Evolutionary conservation across 345 rosid species (phyloP).

Genomic region (Noccaea caerulescens): DNA sequence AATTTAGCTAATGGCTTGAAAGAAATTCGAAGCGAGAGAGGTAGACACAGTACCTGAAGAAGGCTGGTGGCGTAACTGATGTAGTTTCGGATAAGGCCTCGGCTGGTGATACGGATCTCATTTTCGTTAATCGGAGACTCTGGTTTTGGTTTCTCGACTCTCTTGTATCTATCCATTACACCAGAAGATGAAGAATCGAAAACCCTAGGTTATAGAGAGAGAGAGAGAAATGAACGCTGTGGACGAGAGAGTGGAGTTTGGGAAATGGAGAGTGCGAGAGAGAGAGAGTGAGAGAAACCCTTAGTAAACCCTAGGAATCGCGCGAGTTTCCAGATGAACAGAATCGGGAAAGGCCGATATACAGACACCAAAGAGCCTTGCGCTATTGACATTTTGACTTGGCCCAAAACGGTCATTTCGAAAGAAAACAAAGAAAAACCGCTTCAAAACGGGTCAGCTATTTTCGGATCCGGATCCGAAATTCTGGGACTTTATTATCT

Average conservation of each 20-base stretch:
- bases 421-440: not conserved
- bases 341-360: conserved; percentile 34
- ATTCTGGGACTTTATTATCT: not conserved
- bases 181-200: conserved; percentile 15
- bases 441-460: conserved; percentile 42
- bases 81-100: conserved; percentile 83
- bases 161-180: conserved; percentile 83
- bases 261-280: not conserved
- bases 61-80: conserved; percentile 83
- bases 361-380: conserved; percentile 30
- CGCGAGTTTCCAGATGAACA: conserved; percentile 28
- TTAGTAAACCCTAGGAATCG: conserved; percentile 50
- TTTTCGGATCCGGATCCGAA: conserved; percentile 45
- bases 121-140: conserved; percentile 79
- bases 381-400: not conserved
- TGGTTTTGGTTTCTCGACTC: conserved; percentile 74
- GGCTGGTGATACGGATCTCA: conserved; percentile 93
- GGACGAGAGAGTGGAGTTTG: not conserved
- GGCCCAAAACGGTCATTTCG: conserved; percentile 37
- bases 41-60: conserved; percentile 58
- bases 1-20: not conserved
- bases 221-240: conserved; percentile 26
- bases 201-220: conserved; percentile 40
- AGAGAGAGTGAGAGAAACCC: conserved; percentile 46
- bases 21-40: not conserved